These are phyloP conservation scores for Schrenkiella parvula DNA, from an alignment of 345 rosid species.

Conservation along the genomic window DNA sequence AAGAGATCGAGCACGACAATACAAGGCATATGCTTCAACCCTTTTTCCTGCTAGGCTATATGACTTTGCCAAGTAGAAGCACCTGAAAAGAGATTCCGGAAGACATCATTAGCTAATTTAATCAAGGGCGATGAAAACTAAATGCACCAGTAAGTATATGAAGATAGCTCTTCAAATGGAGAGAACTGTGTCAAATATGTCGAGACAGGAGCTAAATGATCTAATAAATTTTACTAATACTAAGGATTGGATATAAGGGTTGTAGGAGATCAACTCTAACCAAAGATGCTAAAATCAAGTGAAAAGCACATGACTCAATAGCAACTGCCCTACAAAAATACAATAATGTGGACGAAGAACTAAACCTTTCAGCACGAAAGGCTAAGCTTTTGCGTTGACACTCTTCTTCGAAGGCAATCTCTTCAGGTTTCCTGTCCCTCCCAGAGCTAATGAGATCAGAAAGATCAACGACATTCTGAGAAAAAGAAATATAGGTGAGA, in stretches of 20 bases:
- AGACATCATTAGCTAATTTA: neutral
- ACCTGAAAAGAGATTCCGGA: constrained; percentile 46
- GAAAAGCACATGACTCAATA: neutral
- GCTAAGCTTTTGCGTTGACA: constrained; percentile 62
- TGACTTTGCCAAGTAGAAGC: constrained; percentile 83
- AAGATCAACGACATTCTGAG: constrained; percentile 92
- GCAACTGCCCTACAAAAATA: neutral
- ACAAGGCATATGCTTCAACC: constrained; percentile 75
- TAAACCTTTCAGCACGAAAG: constrained; percentile 88
- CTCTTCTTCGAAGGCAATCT: constrained; percentile 78
- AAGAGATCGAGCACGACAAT: constrained; percentile 66
- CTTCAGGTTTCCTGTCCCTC: constrained; percentile 92
- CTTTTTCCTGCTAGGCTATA: constrained; percentile 90
- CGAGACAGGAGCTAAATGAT: neutral
- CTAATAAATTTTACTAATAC: neutral
- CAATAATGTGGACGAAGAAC: constrained; percentile 24
- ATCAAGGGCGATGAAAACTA: neutral
- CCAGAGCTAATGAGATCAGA: constrained; percentile 97
- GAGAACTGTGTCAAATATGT: neutral
- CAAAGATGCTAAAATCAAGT: neutral
- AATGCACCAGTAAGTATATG: neutral
- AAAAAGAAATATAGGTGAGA: constrained; percentile 18
- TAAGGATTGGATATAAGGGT: neutral
- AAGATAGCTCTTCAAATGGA: neutral
- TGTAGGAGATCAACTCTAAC: constrained; percentile 1